Evolutionary conservation across 2,329 filamentous ascomycete genomes (phyloP).

Genomic region (Phaeosphaeriaceae sp.): DNA sequence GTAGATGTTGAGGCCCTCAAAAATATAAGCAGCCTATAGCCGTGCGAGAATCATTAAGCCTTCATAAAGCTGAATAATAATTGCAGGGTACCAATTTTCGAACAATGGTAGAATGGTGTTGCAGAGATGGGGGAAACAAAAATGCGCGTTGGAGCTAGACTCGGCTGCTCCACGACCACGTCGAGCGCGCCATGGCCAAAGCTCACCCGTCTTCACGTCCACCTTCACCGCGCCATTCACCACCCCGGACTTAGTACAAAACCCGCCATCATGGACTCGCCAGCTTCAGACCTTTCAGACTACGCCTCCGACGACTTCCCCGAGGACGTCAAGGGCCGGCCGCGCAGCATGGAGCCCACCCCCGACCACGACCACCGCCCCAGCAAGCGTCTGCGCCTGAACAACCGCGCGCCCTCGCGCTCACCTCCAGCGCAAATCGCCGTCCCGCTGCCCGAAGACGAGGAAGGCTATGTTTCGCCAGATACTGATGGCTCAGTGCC

Average conservation of each 20-base stretch:
- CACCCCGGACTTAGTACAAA: not conserved
- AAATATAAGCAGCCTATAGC: too few relatives aligned
- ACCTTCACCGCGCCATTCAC: not conserved
- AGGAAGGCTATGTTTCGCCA: conserved; percentile 76
- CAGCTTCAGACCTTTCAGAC: conserved; percentile 69
- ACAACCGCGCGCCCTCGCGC: conserved; percentile 42
- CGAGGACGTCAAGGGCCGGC: conserved; percentile 61
- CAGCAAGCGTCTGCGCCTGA: conserved; percentile 47
- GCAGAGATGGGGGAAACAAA: not conserved
- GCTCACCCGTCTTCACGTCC: not conserved
- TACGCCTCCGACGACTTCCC: conserved; percentile 69
- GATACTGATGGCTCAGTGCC: conserved; percentile 84
- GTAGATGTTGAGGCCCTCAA: too few relatives aligned
- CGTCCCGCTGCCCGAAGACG: conserved; percentile 22
- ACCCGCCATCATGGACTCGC: conserved; percentile 55
- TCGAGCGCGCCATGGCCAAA: not conserved
- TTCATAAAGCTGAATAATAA: too few relatives aligned
- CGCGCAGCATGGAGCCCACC: conserved; percentile 53
- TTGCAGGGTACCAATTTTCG: too few relatives aligned
- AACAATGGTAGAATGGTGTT: not conserved
- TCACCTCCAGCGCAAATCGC: conserved; percentile 36
- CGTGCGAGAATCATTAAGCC: too few relatives aligned
- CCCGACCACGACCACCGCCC: conserved; percentile 55
- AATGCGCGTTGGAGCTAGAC: not conserved
- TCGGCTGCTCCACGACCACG: conserved; percentile 2